Evolutionary conservation across 139 green algal genomes (phyloP).

Genomic region (Coelastrella sp.): DNA sequence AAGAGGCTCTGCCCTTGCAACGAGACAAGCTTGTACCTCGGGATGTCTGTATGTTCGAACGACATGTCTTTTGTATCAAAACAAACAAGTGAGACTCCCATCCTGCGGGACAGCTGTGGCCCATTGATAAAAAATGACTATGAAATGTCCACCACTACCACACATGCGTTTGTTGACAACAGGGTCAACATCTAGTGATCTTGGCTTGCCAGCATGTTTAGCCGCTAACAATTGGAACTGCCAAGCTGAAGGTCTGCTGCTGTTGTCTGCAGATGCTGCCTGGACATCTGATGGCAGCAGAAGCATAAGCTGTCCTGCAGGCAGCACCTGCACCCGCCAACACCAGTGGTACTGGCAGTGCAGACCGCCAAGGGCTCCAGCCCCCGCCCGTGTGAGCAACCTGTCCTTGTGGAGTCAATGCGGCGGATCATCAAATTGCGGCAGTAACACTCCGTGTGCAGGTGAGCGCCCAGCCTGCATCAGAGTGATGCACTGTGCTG

Average conservation of each 20-base stretch:
- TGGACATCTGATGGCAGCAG: neutral
- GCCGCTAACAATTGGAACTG: too few relatives aligned
- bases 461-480: neutral
- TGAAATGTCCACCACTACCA: too few relatives aligned
- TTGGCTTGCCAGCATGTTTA: too few relatives aligned
- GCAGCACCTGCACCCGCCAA: neutral
- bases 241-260: neutral
- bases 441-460: neutral
- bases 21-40: too few relatives aligned
- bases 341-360: neutral
- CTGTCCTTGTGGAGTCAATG: neutral
- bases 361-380: neutral
- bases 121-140: too few relatives aligned
- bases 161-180: too few relatives aligned
- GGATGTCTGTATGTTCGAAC: too few relatives aligned
- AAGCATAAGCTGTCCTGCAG: neutral
- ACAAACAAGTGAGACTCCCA: too few relatives aligned
- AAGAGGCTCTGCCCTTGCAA: too few relatives aligned
- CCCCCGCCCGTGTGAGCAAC: neutral
- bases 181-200: too few relatives aligned
- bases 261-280: neutral
- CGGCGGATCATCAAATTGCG: neutral
- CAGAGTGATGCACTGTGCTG: neutral
- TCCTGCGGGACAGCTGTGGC: too few relatives aligned
- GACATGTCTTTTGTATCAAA: too few relatives aligned